These are phyloP conservation scores for Erigeron canadensis DNA, from an alignment of 129 eudicot species.

Conservation along the genomic window DNA sequence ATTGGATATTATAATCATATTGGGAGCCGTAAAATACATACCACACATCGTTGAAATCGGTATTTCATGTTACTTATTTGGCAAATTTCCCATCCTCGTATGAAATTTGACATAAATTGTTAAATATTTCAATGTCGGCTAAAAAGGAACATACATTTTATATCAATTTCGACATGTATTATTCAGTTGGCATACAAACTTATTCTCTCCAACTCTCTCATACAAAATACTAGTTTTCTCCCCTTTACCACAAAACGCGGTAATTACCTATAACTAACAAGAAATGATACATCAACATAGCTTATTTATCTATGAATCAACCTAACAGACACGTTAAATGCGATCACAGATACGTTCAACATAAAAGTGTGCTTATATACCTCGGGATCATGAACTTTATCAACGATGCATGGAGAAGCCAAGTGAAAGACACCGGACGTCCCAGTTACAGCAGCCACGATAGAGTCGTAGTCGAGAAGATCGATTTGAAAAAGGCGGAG, in stretches of 20 bases:
- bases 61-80: no score
- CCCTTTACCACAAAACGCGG: no score
- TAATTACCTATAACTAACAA: no score
- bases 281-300: no score
- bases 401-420: slow-evolving; percentile 81
- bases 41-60: no score
- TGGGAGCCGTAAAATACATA: no score
- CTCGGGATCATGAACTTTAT: slow-evolving; percentile 75
- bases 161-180: no score
- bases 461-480: slow-evolving; percentile 77
- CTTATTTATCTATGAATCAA: no score
- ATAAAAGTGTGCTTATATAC: slow-evolving; percentile 37
- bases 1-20: no score
- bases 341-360: not conserved
- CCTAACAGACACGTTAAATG: not conserved
- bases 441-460: slow-evolving; percentile 61
- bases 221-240: not conserved
- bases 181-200: not conserved
- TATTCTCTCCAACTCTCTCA: not conserved
- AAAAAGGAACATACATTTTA: not conserved
- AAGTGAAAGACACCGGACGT: slow-evolving; percentile 80
- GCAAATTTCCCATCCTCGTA: no score
- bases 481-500: slow-evolving; percentile 82
- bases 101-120: not conserved
- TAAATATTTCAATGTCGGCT: not conserved